phyloP scores from a whole-genome alignment of 2,329 filamentous ascomycete genomes.

The Canariomyces notabilis region DNA sequence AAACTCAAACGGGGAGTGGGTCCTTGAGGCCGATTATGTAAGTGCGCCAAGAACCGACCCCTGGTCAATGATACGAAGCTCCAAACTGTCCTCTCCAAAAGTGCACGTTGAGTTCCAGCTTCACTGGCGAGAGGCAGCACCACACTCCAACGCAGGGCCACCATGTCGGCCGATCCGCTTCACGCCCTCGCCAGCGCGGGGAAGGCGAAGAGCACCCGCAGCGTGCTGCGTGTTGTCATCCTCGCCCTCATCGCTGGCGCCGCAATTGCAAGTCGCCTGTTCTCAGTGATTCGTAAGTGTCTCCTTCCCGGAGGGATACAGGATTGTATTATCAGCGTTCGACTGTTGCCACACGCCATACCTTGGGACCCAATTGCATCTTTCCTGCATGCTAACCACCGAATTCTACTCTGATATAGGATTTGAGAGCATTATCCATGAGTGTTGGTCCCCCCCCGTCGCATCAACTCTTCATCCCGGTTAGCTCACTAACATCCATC shows the following conservation, averaged over 20 bases:
- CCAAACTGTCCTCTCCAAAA: conserved; percentile 29
- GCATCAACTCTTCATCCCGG: background rate
- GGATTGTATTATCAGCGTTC: background rate
- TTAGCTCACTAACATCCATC: conserved; percentile 25
- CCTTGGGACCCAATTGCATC: background rate
- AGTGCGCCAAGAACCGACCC: conserved; percentile 23
- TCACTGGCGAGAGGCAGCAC: conserved; percentile 24
- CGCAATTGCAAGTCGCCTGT: conserved; percentile 86
- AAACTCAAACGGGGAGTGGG: conserved; percentile 6
- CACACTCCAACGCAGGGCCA: conserved; percentile 23
- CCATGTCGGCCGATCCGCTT: conserved; percentile 27
- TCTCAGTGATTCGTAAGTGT: conserved; percentile 91
- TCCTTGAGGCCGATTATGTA: conserved; percentile 1
- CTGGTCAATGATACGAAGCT: conserved; percentile 25
- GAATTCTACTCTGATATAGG: conserved; percentile 54
- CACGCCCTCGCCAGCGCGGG: conserved; percentile 63
- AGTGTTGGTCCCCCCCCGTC: conserved; percentile 66
- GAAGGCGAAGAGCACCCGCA: conserved; percentile 74
- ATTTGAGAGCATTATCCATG: conserved; percentile 99
- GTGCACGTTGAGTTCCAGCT: conserved; percentile 19
- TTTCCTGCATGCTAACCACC: conserved; percentile 33
- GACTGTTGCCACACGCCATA: background rate
- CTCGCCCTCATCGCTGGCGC: conserved; percentile 86
- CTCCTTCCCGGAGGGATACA: conserved; percentile 1
- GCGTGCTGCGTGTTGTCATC: conserved; percentile 83